Evolutionary conservation across 225 moss, liverwort and hornwort genomes (phyloP), one percentile per base, ranked within the genome.

Genomic region (Polytrichum formosum): DNA sequence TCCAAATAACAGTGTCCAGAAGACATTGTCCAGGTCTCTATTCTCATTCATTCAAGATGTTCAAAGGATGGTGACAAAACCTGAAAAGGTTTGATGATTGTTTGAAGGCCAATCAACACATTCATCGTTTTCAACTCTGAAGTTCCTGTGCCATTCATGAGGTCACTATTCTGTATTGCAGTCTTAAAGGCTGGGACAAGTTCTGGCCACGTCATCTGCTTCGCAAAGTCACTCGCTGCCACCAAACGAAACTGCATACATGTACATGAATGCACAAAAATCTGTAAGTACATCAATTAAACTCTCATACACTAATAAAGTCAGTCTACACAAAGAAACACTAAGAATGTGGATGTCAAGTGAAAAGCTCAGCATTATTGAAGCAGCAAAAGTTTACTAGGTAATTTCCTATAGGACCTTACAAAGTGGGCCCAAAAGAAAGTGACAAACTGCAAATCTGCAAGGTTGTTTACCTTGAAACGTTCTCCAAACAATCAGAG

Each of bases 31-130:
- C 20, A 71, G 6, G 7, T 66, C 54, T 3, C 55, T 23, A 7
- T 22, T 20, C 70, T 9, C 33, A 55, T 55, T 28, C 27, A 46
- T 46, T 46, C 46, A 46, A 46, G 46, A 46, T 3, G 46, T 13
- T 46, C 46, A 46, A 46, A 46, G 1, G 63, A 27, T 58, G 53
- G 30, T 29, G 64, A 30, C n/a, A 19, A 56, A 76, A 95, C 95
- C 93, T 95, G 93, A 73, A 85, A 95, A 72, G 93, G 95, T 70
- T 95, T 95, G 72, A 87, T 91, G 46, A 95, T 91, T 64, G 93
- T 91, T 79, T 93, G 91, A 64, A 95, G 80, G 26, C 88, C 88
- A 68, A 93, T 84, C 30, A 95, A 76, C 66, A 95, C 95, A 75
- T 95, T 95, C n/a, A 90, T 81, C 54, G 95, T 95, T 77, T 90